Percentiles rank a stretch among this genome's conserved stretches.
These are phyloP conservation scores for Malbranchea zuffiana DNA, from an alignment of 2,329 filamentous ascomycete species.

Conservation along the genomic window DNA sequence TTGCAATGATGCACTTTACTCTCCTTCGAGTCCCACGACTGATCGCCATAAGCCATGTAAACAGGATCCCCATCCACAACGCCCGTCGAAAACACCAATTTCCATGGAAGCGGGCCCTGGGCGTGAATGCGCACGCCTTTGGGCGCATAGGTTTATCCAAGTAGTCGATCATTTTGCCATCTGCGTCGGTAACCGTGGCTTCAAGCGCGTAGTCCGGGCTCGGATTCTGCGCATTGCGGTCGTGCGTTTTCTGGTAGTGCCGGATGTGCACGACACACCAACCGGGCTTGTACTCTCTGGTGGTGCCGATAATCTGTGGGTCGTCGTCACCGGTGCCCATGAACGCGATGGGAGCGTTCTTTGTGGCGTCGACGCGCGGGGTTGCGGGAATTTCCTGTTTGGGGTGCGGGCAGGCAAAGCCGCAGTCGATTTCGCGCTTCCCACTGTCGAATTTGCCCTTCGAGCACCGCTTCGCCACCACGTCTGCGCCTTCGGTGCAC, in stretches of 20 bases:
- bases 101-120: constrained; percentile 4
- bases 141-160: constrained; percentile 8
- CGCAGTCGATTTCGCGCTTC: constrained; percentile 8
- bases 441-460: constrained; percentile 4
- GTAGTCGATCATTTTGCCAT: constrained; percentile 3
- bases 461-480: background rate
- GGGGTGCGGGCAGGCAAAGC: constrained; percentile 6
- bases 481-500: constrained; percentile 7
- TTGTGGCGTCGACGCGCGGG: constrained; percentile 1
- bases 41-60: constrained; percentile 1
- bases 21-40: constrained; percentile 3
- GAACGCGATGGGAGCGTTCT: constrained; percentile 8
- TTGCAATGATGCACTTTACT: constrained; percentile 1
- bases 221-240: constrained; percentile 5
- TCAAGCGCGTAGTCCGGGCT: constrained; percentile 5
- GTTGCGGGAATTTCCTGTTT: background rate
- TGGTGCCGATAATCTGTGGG: constrained; percentile 5
- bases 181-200: constrained; percentile 6
- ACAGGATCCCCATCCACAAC: constrained; percentile 4
- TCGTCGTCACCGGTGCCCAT: constrained; percentile 6
- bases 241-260: constrained; percentile 6
- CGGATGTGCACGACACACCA: constrained; percentile 7
- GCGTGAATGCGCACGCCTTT: constrained; percentile 1
- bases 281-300: constrained; percentile 4
- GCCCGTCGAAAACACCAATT: constrained; percentile 5